Base-by-base conservation (phyloP, 2,329 filamentous ascomycete genomes). In the Sclerotinia nivalis region DNA sequence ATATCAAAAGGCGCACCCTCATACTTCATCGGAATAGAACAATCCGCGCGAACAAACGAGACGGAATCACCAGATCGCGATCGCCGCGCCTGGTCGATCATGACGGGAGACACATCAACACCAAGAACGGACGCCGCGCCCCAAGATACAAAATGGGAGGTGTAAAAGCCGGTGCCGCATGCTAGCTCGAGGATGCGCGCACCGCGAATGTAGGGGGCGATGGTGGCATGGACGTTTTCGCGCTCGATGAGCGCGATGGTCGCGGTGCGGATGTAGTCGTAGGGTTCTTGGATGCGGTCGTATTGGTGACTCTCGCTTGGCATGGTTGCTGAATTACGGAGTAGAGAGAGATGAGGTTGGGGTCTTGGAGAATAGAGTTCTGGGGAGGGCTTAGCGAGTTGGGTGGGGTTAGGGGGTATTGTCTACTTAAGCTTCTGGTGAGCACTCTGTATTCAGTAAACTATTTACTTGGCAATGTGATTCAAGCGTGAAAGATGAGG, bases 101-200 rank as follows among this genome's bases (percentile, higher is more conserved):
- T 81, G 10, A 68, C 74, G 18, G 71, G 58, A 7, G 79, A 80
- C 43, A 80, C 76, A 70, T 81, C 80, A n/a, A 81, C 75, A 9
- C 79, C 79, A 13, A 80, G 71, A 13, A 81, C 76, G 12, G 72
- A 74, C 22, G 70, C 71, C 2, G 80, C 80, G 40, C 79, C 80
- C 79, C 79, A 80, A 68, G 74, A 71, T 10, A 79, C 72, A 45
- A 80, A 74, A 54, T 73, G 74, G 58, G 76, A 75, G 20, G 79
- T 78, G 69, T 79, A 81, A 71, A 76, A 80, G 22, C 80, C 80
- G 1, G 78, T 77, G 18, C 80, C 80, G 71, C 80, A 81, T 25
- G 80, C 80, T 15, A 81, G 78, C 61, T 82, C 80, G 50, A 81
- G 78, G 20, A 81, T 74, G 28, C 76, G 72, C 37, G 74, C 73